Base-by-base conservation (phyloP, 2,329 filamentous ascomycete genomes). In the Curvularia sp. region DNA sequence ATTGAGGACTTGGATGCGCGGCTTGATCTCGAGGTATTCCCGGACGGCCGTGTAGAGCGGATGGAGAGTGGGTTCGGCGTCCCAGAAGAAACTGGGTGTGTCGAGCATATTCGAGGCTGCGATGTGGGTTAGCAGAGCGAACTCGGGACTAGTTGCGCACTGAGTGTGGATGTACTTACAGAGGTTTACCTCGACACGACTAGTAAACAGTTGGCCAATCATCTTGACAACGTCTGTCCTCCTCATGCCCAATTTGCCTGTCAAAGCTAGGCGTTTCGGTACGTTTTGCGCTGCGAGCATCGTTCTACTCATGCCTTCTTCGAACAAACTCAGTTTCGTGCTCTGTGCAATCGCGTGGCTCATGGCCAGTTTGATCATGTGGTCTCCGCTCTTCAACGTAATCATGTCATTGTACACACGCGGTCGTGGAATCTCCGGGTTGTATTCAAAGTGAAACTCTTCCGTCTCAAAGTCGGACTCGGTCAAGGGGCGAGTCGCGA, bases 341-440 rank as follows among this genome's bases (percentile, higher is more conserved):
- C 93, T 97, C 78, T 99, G 95, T 0, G 93, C 93, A 67, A 99
- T 97, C 36, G 93, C 95, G 75, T 99, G 95, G 76, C 91, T 96
- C 81, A 99, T 99, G 32, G 94, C 93, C 15, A 99, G 84, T 79
- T 98, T 98, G 75, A 98, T 96, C 94, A 99, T 98, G 79, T 99
- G 95, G 79, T 99, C 95, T 38, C 92, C 89, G 59, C 92, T 96
- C 62, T 96, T 85, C 43, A 99, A 81, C 0, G 95, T 99, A 70
- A 99, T 98, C 95, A 99, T 99, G 77, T 99, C 95, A 79, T 99
- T 98, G 81, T 96, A 99, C 28, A 99, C 91, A 55, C 95, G 87
- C 4, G 95, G 95, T 49, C 93, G 87, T 61, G 93, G 89, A 32
- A 95, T 92, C 57, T 92, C 85, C 0, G 87, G 85, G 69, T 92